Evolutionary conservation across 2,329 filamentous ascomycete species (phyloP).

Genomic region (Claviceps lovelessii): DNA sequence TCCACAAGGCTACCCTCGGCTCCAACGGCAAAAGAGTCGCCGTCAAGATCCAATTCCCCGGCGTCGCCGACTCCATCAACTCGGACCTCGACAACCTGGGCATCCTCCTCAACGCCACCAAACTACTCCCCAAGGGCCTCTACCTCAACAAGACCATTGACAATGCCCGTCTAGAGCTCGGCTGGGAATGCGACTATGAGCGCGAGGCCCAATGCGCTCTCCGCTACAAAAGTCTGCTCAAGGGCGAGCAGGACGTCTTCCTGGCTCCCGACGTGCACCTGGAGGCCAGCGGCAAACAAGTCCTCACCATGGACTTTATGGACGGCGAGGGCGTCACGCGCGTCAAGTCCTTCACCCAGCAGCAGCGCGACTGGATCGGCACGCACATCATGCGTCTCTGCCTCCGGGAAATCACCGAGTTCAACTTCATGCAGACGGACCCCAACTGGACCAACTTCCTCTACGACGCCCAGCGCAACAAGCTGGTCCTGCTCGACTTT

Average conservation of each 20-base stretch:
- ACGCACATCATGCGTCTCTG: constrained; percentile 86
- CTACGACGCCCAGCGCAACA: constrained; percentile 58
- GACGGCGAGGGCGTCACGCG: constrained; percentile 75
- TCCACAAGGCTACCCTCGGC: constrained; percentile 71
- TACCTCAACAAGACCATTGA: constrained; percentile 96
- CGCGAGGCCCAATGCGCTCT: constrained; percentile 72
- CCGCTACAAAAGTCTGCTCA: constrained; percentile 63
- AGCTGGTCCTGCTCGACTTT: constrained; percentile 87
- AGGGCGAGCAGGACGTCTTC: constrained; percentile 53
- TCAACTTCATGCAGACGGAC: constrained; percentile 97
- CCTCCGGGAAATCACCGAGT: constrained; percentile 83
- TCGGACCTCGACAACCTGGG: constrained; percentile 91
- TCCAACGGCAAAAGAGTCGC: constrained; percentile 65
- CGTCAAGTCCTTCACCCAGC: constrained; percentile 58
- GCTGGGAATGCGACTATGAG: constrained; percentile 92
- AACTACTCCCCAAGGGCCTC: constrained; percentile 76
- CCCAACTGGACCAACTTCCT: constrained; percentile 99
- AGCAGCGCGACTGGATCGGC: constrained; percentile 89
- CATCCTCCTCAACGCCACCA: constrained; percentile 77
- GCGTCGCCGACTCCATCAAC: constrained; percentile 89
- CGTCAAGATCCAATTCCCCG: constrained; percentile 95
- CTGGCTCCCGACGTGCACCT: constrained; percentile 62
- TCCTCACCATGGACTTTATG: constrained; percentile 89
- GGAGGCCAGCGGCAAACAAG: constrained; percentile 70
- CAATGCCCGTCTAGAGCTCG: constrained; percentile 81